A percentile compares a stretch with the other conserved stretches of the same genome.
phyloP scores from a whole-genome alignment of 2,329 filamentous ascomycete species.

The Colletotrichum sp. region DNA sequence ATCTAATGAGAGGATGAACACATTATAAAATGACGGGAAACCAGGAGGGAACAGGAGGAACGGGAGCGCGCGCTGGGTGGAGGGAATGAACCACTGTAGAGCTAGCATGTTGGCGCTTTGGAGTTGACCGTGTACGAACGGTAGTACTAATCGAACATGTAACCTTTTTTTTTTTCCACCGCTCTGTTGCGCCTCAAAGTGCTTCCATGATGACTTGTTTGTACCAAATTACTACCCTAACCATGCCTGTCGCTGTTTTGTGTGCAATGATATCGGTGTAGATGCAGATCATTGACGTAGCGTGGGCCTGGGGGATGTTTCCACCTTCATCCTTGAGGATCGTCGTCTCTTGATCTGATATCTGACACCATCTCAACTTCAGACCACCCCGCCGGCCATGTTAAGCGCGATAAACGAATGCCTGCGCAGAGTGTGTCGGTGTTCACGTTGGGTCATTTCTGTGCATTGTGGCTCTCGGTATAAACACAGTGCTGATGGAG shows the following conservation, averaged over 20 bases:
- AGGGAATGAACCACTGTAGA: not conserved
- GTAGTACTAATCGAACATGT: not conserved
- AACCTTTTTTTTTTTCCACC: not conserved
- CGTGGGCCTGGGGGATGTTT: not conserved
- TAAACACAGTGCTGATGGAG: not conserved
- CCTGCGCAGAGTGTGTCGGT: rapidly evolving
- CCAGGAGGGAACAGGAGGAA: not conserved
- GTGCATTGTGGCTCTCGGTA: not conserved
- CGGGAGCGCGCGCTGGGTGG: not conserved
- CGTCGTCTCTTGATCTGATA: not conserved
- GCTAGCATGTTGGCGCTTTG: conserved; percentile 13
- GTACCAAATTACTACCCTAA: rapidly evolving
- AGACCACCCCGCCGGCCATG: rapidly evolving
- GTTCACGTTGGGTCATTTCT: too few species aligned
- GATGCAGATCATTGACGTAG: not conserved
- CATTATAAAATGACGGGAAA: not conserved
- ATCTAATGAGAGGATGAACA: not conserved
- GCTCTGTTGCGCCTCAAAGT: not conserved
- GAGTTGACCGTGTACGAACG: not conserved
- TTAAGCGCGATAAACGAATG: not conserved
- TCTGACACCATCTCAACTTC: not conserved
- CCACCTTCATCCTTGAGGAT: not conserved
- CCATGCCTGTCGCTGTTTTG: too few species aligned
- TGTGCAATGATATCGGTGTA: not conserved
- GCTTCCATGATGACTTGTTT: rapidly evolving